These are phyloP conservation scores for Aspergillus brasiliensis DNA, from an alignment of 2,329 filamentous ascomycete species.

Conservation along the genomic window DNA sequence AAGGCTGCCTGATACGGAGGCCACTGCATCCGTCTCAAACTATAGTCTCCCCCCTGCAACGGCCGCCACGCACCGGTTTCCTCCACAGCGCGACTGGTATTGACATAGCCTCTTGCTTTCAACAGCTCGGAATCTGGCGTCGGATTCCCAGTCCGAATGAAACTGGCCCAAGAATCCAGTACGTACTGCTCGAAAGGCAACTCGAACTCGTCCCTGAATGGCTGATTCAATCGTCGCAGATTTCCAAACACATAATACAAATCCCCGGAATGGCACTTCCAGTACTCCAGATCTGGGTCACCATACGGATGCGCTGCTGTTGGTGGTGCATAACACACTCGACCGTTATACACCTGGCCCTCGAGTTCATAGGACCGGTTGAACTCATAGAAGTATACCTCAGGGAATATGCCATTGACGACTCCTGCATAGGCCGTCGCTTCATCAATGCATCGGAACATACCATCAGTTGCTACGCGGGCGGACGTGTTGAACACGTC, in stretches of 20 bases:
- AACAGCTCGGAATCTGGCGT: constrained; percentile 13
- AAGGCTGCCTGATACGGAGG: background rate
- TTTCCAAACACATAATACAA: constrained; percentile 59
- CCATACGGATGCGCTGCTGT: constrained; percentile 44
- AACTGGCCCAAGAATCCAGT: constrained; percentile 28
- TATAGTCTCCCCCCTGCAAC: background rate
- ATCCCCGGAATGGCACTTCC: constrained; percentile 60
- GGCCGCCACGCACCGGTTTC: background rate
- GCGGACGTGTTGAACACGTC: constrained; percentile 59
- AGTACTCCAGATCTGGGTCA: constrained; percentile 54
- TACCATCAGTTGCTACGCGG: constrained; percentile 59
- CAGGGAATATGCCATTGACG: constrained; percentile 47
- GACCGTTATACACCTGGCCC: constrained; percentile 56
- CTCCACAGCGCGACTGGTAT: background rate
- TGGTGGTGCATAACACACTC: constrained; percentile 49
- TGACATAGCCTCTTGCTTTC: background rate
- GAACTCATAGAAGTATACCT: constrained; percentile 63
- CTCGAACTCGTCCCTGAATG: constrained; percentile 24
- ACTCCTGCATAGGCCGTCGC: constrained; percentile 58
- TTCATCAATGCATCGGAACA: constrained; percentile 63
- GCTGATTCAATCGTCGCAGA: constrained; percentile 27
- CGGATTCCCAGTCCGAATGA: constrained; percentile 20
- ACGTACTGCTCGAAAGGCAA: constrained; percentile 26
- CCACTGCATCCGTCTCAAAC: constrained; percentile 3
- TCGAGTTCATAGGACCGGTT: constrained; percentile 55